Evolutionary conservation across 139 green algal species (phyloP).

Genomic region (Zygnema cylindricum): DNA sequence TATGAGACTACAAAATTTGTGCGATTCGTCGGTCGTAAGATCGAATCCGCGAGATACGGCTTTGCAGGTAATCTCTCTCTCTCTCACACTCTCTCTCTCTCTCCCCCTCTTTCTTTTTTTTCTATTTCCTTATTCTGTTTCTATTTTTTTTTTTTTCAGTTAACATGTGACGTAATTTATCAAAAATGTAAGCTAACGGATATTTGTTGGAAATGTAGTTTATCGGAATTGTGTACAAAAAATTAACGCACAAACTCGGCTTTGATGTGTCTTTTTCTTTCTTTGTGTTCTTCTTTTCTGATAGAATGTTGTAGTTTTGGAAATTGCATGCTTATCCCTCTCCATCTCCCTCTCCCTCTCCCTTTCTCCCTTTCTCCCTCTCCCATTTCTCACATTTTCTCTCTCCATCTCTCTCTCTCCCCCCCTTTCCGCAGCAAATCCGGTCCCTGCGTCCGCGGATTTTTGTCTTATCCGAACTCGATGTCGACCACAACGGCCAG

Average conservation of each 20-base stretch:
- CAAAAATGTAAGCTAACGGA: too few species aligned
- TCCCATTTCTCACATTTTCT: not conserved
- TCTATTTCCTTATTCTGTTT: not conserved
- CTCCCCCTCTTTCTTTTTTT: not conserved
- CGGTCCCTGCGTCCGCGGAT: too few species aligned
- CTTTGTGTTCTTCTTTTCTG: too few species aligned
- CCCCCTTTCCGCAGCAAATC: not conserved
- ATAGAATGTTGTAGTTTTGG: too few species aligned
- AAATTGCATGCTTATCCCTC: conserved; percentile 4
- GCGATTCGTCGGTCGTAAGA: conserved; percentile 26
- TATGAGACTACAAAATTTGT: conserved; percentile 35
- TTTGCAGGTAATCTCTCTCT: not conserved
- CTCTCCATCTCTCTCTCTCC: not conserved
- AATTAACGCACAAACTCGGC: too few species aligned
- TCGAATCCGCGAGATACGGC: not conserved
- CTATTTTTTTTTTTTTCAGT: not conserved
- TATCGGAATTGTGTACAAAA: too few species aligned
- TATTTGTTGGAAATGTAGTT: too few species aligned
- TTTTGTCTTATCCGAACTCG: too few species aligned
- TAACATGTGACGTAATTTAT: too few species aligned
- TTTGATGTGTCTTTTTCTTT: too few species aligned
- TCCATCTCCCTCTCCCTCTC: conserved; percentile 10
- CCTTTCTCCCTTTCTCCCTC: conserved; percentile 2
- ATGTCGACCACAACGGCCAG: too few species aligned
- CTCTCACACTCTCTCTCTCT: not conserved